Percentiles rank a stretch among this genome's conserved stretches.
These are phyloP conservation scores for Nitzschia sp. DNA, from an alignment of 108 stramenopile species.

Conservation along the genomic window DNA sequence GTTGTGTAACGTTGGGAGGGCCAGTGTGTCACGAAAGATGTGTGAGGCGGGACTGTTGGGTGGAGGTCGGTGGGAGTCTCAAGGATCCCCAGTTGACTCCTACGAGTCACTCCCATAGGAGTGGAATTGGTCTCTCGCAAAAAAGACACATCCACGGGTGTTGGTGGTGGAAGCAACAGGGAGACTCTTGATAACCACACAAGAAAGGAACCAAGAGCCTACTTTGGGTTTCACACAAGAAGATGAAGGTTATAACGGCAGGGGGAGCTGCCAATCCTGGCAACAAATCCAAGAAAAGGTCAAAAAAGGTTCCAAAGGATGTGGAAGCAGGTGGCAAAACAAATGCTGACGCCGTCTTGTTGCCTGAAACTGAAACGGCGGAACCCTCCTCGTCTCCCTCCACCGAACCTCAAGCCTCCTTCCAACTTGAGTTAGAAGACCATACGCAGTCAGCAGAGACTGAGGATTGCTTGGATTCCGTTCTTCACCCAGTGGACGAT, in stretches of 20 bases:
- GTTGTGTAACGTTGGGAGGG: too few species aligned
- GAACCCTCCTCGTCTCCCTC: background rate
- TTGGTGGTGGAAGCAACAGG: too few species aligned
- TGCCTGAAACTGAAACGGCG: background rate
- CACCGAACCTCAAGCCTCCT: background rate
- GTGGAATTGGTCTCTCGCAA: too few species aligned
- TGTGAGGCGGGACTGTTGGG: too few species aligned
- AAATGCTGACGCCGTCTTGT: background rate
- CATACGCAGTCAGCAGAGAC: background rate
- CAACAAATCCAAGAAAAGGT: slow-evolving; percentile 12
- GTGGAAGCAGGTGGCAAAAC: background rate
- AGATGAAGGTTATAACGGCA: slow-evolving; percentile 35
- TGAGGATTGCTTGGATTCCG: background rate
- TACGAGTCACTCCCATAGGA: too few species aligned
- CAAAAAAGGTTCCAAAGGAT: slow-evolving; percentile 5
- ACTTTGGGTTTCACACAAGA: background rate
- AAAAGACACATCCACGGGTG: too few species aligned
- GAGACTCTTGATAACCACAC: too few species aligned
- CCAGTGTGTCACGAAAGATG: too few species aligned
- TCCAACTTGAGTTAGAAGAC: slow-evolving; percentile 17
- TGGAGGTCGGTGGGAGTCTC: too few species aligned
- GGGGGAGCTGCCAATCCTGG: slow-evolving; percentile 40
- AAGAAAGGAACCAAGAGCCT: too few species aligned
- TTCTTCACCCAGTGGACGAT: background rate
- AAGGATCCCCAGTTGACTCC: too few species aligned